A percentile compares a stretch with the other conserved stretches of the same genome.
Conservation (phyloP, 805 yeast species). For the Ogataea neopini region DNA sequence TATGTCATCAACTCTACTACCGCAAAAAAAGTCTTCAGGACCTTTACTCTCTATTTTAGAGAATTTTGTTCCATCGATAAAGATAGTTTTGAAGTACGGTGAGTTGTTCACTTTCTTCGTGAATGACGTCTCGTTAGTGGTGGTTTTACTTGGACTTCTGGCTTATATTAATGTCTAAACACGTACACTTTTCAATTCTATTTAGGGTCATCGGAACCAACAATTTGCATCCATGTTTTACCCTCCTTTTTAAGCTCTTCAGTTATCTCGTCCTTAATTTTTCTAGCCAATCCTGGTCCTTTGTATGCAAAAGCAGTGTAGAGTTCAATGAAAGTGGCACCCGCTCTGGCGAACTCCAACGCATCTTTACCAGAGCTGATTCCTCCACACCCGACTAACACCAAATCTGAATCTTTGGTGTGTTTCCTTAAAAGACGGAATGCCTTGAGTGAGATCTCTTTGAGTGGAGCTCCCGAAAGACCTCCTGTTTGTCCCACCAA, state of each 20-base stretch:
- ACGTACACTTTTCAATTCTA: constrained; percentile 1
- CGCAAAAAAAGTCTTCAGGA: constrained; percentile 16
- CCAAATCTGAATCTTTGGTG: constrained; percentile 70
- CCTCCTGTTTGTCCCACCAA: constrained; percentile 75
- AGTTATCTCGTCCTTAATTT: constrained; percentile 59
- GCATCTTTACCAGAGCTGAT: constrained; percentile 87
- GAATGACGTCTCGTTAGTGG: constrained; percentile 31
- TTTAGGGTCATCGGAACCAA: constrained; percentile 58
- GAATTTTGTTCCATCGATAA: constrained; percentile 27
- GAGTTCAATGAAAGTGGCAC: constrained; percentile 85
- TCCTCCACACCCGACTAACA: constrained; percentile 94
- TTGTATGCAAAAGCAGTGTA: constrained; percentile 90
- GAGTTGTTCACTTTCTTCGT: constrained; percentile 28
- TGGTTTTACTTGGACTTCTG: constrained; percentile 27
- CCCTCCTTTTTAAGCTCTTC: constrained; percentile 68
- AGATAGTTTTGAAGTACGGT: constrained; percentile 25
- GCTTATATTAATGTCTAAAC: constrained; percentile 13
- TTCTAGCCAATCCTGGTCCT: constrained; percentile 82
- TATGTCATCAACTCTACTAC: constrained; percentile 16
- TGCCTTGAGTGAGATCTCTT: constrained; percentile 74
- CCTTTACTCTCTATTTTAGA: constrained; percentile 24
- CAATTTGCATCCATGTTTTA: constrained; percentile 79
- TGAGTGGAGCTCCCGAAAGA: constrained; percentile 88
- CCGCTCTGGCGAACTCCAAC: constrained; percentile 87
- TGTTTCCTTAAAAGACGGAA: constrained; percentile 69